Percentiles rank a stretch among this genome's conserved stretches.
Conservation (phyloP, 305 asterid species). For the Fraxinus platypoda region DNA sequence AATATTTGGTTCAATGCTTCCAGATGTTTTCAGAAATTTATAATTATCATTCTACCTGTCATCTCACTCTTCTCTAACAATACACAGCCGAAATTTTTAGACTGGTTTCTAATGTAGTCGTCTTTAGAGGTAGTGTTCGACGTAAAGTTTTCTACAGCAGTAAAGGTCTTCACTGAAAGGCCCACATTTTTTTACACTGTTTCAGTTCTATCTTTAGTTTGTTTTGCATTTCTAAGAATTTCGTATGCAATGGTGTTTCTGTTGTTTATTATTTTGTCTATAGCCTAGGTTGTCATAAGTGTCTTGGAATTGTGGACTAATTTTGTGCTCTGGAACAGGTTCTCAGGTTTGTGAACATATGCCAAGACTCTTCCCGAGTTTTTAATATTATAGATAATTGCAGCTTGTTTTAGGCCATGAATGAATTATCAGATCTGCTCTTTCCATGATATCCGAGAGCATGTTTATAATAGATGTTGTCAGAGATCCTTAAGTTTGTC, state of each 20-base stretch:
- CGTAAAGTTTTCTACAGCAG: neutral
- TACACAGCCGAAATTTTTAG: neutral
- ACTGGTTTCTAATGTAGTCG: neutral
- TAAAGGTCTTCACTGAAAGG: neutral
- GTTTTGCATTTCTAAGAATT: neutral
- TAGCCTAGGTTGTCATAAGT: neutral
- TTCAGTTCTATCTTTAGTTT: neutral
- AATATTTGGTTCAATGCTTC: neutral
- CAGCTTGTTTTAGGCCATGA: neutral
- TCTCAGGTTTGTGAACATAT: neutral
- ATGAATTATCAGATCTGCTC: neutral
- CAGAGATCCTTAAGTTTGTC: neutral
- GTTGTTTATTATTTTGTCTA: neutral
- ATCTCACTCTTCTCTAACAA: neutral
- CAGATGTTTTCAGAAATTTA: neutral
- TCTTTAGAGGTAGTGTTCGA: neutral
- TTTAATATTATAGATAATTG: neutral
- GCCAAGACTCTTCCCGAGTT: neutral
- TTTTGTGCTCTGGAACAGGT: neutral
- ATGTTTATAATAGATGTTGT: neutral
- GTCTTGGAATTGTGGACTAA: neutral
- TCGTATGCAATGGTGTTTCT: neutral
- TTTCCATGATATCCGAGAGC: neutral
- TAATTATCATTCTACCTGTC: neutral
- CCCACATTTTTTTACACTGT: neutral